These are phyloP conservation scores for Claviceps quebecensis DNA, from an alignment of 2,329 filamentous ascomycete genomes.

Conservation along the genomic window DNA sequence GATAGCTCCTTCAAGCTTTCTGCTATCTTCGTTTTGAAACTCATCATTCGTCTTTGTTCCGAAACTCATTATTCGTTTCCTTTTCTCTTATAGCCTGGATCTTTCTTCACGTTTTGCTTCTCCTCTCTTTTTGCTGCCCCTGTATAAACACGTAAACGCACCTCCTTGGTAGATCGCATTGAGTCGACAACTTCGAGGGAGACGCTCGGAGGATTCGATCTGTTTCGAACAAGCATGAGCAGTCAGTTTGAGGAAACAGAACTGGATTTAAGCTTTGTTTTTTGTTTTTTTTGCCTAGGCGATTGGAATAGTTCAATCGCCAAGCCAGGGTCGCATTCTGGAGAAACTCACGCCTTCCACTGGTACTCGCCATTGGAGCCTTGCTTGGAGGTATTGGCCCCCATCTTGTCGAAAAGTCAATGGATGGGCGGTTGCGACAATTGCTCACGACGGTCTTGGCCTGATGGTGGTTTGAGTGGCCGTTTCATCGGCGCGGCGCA, in stretches of 20 bases:
- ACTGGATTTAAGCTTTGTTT: neutral
- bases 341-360: conserved; percentile 41
- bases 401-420: conserved; percentile 34
- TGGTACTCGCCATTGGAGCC: conserved; percentile 19
- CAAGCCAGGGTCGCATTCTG: too few species aligned
- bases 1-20: too few species aligned
- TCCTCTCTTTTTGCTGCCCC: too few species aligned
- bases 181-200: conserved; percentile 72
- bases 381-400: conserved; percentile 42
- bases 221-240: conserved; percentile 13
- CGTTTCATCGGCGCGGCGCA: too few species aligned
- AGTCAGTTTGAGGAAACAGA: neutral
- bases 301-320: too few species aligned
- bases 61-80: too few species aligned
- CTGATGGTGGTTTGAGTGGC: conserved; percentile 9
- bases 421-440: conserved; percentile 17
- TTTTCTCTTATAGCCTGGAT: too few species aligned
- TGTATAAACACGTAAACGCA: conserved; percentile 25
- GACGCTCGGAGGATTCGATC: conserved; percentile 38
- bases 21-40: too few species aligned
- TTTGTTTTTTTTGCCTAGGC: neutral
- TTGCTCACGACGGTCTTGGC: conserved; percentile 15
- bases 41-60: too few species aligned
- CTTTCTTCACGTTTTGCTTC: too few species aligned
- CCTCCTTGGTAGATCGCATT: conserved; percentile 75